Percentiles rank a stretch among this genome's conserved stretches.
These are phyloP conservation scores for Phytophthora pisi DNA, from an alignment of 352 stramenopile species.

Conservation along the genomic window DNA sequence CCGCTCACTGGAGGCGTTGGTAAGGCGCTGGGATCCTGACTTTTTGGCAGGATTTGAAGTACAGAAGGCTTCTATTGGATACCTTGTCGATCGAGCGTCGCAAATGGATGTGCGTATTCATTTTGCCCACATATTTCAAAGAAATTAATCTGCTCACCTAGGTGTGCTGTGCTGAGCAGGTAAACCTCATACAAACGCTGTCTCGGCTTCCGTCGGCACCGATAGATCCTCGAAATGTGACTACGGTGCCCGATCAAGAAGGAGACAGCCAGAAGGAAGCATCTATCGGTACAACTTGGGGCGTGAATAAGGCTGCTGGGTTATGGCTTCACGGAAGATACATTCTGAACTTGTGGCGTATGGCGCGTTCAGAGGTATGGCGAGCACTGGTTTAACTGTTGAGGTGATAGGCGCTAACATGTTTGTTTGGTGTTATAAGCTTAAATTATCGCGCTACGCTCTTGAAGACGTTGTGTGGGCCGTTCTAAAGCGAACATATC, in stretches of 20 bases:
- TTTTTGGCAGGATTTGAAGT: conserved; percentile 91
- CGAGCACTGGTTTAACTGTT: background rate
- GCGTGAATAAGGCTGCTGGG: conserved; percentile 82
- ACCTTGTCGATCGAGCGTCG: conserved; percentile 70
- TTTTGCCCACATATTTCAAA: conserved; percentile 6
- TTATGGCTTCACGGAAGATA: conserved; percentile 91
- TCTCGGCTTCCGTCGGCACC: conserved; percentile 57
- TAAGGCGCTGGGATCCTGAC: conserved; percentile 86
- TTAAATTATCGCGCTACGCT: conserved; percentile 86
- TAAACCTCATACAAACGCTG: conserved; percentile 76
- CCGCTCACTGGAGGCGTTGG: conserved; percentile 49
- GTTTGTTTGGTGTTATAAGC: conserved; percentile 32
- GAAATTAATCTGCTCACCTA: background rate
- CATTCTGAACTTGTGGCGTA: conserved; percentile 93
- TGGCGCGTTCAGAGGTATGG: conserved; percentile 78
- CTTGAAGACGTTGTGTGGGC: conserved; percentile 78
- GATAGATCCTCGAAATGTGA: conserved; percentile 64
- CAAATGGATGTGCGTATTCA: conserved; percentile 57
- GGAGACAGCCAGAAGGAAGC: conserved; percentile 38
- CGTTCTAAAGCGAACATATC: conserved; percentile 68
- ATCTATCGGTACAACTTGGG: conserved; percentile 78
- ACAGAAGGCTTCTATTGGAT: conserved; percentile 80
- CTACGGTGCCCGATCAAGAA: conserved; percentile 27
- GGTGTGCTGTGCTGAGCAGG: conserved; percentile 41
- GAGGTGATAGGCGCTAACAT: background rate